phyloP scores from a whole-genome alignment of 192 early-diverging fungal species.

The Entophlyctis helioformis region DNA sequence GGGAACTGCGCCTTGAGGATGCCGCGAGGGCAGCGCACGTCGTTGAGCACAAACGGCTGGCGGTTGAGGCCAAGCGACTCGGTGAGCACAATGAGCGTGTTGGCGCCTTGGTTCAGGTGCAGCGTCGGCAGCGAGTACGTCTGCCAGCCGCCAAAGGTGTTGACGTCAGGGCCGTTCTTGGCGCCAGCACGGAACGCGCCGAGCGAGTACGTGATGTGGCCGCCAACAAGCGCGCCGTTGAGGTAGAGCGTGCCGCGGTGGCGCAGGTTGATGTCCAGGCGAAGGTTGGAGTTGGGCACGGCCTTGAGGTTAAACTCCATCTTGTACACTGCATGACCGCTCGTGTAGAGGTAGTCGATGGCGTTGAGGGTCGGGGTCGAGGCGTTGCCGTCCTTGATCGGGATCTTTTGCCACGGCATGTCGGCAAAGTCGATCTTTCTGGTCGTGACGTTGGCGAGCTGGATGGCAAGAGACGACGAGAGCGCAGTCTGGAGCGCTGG shows the following conservation, averaged over 20 bases:
- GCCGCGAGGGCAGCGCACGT: conserved; percentile 63
- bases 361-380: conserved; percentile 33
- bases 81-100: conserved; percentile 57
- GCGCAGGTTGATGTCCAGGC: conserved; percentile 54
- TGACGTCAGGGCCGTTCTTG: conserved; percentile 63
- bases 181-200: conserved; percentile 41
- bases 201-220: conserved; percentile 64
- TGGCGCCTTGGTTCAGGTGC: conserved; percentile 26
- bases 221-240: conserved; percentile 55
- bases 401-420: conserved; percentile 2
- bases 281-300: conserved; percentile 15
- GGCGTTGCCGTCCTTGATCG: neutral
- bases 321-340: conserved; percentile 53
- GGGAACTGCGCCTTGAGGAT: conserved; percentile 42
- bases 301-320: conserved; percentile 32
- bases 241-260: conserved; percentile 59
- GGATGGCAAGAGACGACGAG: neutral
- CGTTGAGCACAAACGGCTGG: conserved; percentile 59
- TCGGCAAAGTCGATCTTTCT: conserved; percentile 1
- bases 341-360: conserved; percentile 46
- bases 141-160: conserved; percentile 31
- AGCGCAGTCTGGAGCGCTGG: too few relatives aligned
- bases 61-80: conserved; percentile 67
- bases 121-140: conserved; percentile 43
- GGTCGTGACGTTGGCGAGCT: conserved; percentile 1